A percentile compares a stretch with the other conserved stretches of the same genome.
Evolutionary conservation across 2,329 filamentous ascomycete genomes (phyloP).

Genomic region (Penicillium decumbens): DNA sequence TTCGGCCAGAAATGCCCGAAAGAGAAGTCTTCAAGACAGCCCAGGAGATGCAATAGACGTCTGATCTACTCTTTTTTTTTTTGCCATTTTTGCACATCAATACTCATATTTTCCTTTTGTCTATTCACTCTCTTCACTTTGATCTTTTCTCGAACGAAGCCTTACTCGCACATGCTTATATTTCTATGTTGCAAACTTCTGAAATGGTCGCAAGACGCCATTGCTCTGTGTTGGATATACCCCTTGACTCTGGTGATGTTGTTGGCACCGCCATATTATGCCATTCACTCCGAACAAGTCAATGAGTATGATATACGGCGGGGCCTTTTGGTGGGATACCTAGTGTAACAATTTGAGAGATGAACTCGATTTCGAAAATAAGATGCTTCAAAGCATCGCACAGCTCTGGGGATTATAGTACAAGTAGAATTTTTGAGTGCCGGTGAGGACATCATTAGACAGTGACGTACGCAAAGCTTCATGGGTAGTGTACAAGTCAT

Average conservation of each 20-base stretch:
- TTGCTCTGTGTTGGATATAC: constrained; percentile 3
- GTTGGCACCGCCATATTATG: neutral
- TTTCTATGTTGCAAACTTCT: neutral
- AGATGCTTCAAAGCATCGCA: neutral
- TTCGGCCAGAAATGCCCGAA: constrained; percentile 27
- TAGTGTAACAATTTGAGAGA: neutral
- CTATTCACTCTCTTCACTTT: neutral
- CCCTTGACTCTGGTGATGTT: neutral
- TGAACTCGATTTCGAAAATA: neutral
- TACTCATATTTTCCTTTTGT: neutral
- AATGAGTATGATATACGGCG: neutral
- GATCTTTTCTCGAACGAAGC: neutral
- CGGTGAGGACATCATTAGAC: neutral
- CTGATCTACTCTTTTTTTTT: neutral
- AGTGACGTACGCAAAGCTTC: neutral
- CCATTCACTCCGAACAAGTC: neutral
- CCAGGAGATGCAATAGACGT: constrained; percentile 13
- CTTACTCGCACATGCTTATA: neutral
- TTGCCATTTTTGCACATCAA: neutral
- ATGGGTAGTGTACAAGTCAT: neutral
- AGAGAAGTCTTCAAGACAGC: constrained; percentile 31
- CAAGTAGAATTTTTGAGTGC: neutral
- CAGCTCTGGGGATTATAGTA: neutral
- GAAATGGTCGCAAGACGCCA: neutral
- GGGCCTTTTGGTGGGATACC: neutral